Percentiles rank a stretch among this genome's conserved stretches.
phyloP scores from a whole-genome alignment of 495 filamentous ascomycete species.

The Daldinia vernicosa region DNA sequence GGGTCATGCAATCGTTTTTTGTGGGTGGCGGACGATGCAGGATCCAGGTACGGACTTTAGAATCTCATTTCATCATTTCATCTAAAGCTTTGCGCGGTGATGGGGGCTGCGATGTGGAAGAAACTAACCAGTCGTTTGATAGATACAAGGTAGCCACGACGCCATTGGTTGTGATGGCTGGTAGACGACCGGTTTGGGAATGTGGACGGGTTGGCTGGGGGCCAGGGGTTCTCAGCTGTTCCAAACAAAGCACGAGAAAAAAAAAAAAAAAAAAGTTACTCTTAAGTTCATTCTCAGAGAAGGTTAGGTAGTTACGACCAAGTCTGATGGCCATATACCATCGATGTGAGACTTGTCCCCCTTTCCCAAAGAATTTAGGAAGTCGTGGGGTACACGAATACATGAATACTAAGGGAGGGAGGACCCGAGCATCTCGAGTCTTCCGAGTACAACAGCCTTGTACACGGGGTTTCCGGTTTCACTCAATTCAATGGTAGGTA shows the following conservation, averaged over 20 bases:
- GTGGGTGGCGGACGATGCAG: conserved; percentile 4
- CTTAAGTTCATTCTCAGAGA: conserved; percentile 18
- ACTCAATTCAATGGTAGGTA: conserved; percentile 1
- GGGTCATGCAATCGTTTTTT: not conserved
- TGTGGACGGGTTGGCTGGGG: conserved; percentile 35
- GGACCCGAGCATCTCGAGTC: conserved; percentile 9
- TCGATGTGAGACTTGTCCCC: not conserved
- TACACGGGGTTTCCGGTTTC: conserved; percentile 7
- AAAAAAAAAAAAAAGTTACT: not conserved
- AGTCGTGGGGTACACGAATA: conserved; percentile 1
- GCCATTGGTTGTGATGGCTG: conserved; percentile 39
- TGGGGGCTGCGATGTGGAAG: conserved; percentile 13
- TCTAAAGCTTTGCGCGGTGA: conserved; percentile 16
- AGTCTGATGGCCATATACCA: not conserved
- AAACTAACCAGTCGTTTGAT: conserved; percentile 1
- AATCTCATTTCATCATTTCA: conserved; percentile 32
- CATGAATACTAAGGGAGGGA: not conserved
- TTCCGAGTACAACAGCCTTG: conserved; percentile 18
- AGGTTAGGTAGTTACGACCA: conserved; percentile 19
- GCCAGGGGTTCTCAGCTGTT: not conserved
- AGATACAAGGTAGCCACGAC: conserved; percentile 11
- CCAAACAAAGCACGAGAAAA: not conserved
- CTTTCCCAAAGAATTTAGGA: conserved; percentile 2
- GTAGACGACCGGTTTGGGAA: conserved; percentile 34
- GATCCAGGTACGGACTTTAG: not conserved